Evolutionary conservation across 2,329 filamentous ascomycete genomes (phyloP).

Genomic region (Colletotrichum noveboracense): DNA sequence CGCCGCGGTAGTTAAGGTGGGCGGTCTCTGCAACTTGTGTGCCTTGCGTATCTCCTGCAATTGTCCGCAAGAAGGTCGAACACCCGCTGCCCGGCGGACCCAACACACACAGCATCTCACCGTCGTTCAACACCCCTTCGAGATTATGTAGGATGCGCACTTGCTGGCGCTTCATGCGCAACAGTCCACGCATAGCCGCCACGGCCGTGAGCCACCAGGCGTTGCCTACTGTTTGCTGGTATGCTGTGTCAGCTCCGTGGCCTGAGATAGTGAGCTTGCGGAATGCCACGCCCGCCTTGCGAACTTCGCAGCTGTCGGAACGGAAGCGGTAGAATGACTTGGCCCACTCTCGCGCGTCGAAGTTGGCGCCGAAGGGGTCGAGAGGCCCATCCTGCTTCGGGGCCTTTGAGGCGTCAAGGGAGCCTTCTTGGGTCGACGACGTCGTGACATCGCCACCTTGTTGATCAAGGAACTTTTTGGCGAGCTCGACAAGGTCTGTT

Average conservation of each 20-base stretch:
- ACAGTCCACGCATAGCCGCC: background rate
- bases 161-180: conserved; percentile 21
- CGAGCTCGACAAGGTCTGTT: conserved; percentile 10
- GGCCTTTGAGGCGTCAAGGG: background rate
- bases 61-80: conserved; percentile 71
- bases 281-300: conserved; percentile 43
- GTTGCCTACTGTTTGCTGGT: conserved; percentile 6
- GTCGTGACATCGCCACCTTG: background rate
- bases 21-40: conserved; percentile 39
- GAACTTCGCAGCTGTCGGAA: conserved; percentile 29
- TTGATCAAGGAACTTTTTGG: conserved; percentile 6
- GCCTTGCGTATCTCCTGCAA: conserved; percentile 68
- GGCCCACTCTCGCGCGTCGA: conserved; percentile 49
- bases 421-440: background rate
- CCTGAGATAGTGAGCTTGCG: conserved; percentile 45
- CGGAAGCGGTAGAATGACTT: conserved; percentile 28
- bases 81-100: conserved; percentile 63
- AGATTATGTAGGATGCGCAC: conserved; percentile 56
- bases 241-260: conserved; percentile 10
- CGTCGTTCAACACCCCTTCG: conserved; percentile 55
- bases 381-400: conserved; percentile 30
- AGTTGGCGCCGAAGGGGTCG: conserved; percentile 53
- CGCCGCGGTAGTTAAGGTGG: conserved; percentile 17
- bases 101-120: conserved; percentile 63
- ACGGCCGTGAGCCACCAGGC: conserved; percentile 31